Conservation (phyloP, 768 basidiomycete species). For the Mycena vitilis region DNA sequence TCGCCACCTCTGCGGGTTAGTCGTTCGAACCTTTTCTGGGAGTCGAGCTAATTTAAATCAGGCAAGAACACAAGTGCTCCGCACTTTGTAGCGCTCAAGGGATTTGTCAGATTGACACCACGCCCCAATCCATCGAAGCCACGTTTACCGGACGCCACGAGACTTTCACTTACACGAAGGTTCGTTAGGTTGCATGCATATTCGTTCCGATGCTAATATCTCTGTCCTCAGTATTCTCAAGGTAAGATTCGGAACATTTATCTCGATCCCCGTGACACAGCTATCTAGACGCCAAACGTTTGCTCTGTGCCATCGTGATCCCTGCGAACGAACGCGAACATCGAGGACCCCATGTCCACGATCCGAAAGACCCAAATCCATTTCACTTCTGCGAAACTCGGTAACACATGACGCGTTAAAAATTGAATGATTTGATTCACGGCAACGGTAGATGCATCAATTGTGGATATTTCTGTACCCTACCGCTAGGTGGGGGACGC, state of each 20-base stretch:
- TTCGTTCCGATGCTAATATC: neutral
- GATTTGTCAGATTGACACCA: slow-evolving; percentile 69
- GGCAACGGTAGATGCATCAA: slow-evolving; percentile 49
- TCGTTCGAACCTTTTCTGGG: slow-evolving; percentile 1
- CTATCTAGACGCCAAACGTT: slow-evolving; percentile 58
- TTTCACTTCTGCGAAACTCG: slow-evolving; percentile 67
- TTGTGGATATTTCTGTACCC: slow-evolving; percentile 69
- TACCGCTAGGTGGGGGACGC: slow-evolving; percentile 51
- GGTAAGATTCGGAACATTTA: slow-evolving; percentile 42
- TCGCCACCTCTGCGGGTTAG: slow-evolving; percentile 68
- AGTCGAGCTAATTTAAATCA: slow-evolving; percentile 34
- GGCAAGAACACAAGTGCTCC: slow-evolving; percentile 63
- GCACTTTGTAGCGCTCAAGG: slow-evolving; percentile 56
- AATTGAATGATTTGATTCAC: neutral
- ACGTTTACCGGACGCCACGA: slow-evolving; percentile 70
- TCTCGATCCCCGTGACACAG: slow-evolving; percentile 1
- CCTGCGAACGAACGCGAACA: slow-evolving; percentile 55
- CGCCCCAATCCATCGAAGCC: slow-evolving; percentile 68
- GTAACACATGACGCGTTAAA: slow-evolving; percentile 31
- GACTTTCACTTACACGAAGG: slow-evolving; percentile 74
- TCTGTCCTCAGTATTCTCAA: slow-evolving; percentile 59
- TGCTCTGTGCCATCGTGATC: slow-evolving; percentile 60
- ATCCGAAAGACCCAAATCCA: slow-evolving; percentile 49
- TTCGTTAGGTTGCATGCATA: slow-evolving; percentile 30
- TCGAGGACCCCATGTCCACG: slow-evolving; percentile 58